Evolutionary conservation across 1,139 yeast species (phyloP).

Genomic region (Saccharomyces hybrid): DNA sequence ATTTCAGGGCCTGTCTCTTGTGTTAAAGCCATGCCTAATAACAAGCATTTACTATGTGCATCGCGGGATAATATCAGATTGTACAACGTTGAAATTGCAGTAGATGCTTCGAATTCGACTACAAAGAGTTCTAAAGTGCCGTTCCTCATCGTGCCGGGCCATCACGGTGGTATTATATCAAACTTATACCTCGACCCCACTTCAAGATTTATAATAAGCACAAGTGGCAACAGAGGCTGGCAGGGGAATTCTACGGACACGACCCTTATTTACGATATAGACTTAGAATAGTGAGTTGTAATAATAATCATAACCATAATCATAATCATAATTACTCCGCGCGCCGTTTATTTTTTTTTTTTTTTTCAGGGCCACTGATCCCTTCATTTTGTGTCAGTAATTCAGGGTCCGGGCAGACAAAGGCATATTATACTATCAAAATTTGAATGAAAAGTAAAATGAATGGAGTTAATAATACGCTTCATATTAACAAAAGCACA

Average conservation of each 20-base stretch:
- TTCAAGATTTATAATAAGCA: constrained; percentile 77
- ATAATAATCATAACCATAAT: neutral
- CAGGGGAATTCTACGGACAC: constrained; percentile 74
- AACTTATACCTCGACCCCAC: constrained; percentile 73
- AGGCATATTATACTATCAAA: neutral
- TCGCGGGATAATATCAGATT: constrained; percentile 84
- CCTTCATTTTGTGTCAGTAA: neutral
- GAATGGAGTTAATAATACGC: neutral
- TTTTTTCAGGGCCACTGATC: neutral
- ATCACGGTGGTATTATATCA: constrained; percentile 61
- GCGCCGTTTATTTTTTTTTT: neutral
- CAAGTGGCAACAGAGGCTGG: constrained; percentile 97
- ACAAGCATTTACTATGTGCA: constrained; percentile 73
- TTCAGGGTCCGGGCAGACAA: neutral
- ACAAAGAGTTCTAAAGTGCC: constrained; percentile 34
- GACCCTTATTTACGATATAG: constrained; percentile 71
- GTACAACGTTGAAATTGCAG: constrained; percentile 49
- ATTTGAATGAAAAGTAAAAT: neutral
- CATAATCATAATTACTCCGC: neutral
- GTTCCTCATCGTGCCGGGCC: constrained; percentile 53
- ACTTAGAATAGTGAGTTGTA: constrained; percentile 17
- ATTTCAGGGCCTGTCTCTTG: constrained; percentile 90
- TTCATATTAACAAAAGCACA: neutral
- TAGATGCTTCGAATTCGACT: constrained; percentile 12
- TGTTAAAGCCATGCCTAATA: constrained; percentile 73